Base-by-base conservation (phyloP, 495 filamentous ascomycete species). In the Xylaria sp. region DNA sequence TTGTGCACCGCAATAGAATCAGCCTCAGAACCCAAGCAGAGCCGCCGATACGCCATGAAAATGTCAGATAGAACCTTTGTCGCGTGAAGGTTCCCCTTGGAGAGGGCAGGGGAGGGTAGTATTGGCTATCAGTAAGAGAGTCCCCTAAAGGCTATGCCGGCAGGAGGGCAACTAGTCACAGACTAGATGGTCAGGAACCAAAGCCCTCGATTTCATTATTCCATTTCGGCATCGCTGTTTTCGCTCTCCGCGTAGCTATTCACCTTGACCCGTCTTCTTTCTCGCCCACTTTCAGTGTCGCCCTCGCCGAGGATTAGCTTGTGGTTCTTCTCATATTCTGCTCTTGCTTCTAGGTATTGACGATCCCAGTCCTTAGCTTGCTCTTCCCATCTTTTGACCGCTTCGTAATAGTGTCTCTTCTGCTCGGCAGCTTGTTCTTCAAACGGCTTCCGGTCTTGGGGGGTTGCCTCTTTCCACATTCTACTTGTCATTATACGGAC, bases 381-480 rank as follows among this genome's bases (percentile, higher is more conserved):
- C 24, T 79, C 81, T 72, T 87, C 89, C 81, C 87, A 97, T 31
- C 81, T 81, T 26, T 83, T 86, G 68, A 88, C 77, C 4, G 85
- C 83, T 70, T 86, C 83, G n/a, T 82, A 83, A 74, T 93, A 90
- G 6, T 74, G 81, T 61, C 86, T 83, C 71, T 92, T 93, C 71
- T 92, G 89, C 21, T 83, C 86, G 70, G 91, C 88, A 5, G 90
- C 90, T 76, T 89, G 85, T 46, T 93, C 90, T 67, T 93, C 82
- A 74, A 93, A 98, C 33, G 93, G 94, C 76, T 86, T 83, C 77
- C 91, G 92, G 71, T 86, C 85, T 43, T 90, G 92, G 11, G 86
- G 85, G 5, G 83, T 74, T 0, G 92, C 90, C 67, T 92, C 90
- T 71, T 92, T 90, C 96, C 96, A 99, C 92, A 94, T 94, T 74